Evolutionary conservation across 2,329 filamentous ascomycete genomes (phyloP).

Genomic region (Pseudogymnoascus sp.): DNA sequence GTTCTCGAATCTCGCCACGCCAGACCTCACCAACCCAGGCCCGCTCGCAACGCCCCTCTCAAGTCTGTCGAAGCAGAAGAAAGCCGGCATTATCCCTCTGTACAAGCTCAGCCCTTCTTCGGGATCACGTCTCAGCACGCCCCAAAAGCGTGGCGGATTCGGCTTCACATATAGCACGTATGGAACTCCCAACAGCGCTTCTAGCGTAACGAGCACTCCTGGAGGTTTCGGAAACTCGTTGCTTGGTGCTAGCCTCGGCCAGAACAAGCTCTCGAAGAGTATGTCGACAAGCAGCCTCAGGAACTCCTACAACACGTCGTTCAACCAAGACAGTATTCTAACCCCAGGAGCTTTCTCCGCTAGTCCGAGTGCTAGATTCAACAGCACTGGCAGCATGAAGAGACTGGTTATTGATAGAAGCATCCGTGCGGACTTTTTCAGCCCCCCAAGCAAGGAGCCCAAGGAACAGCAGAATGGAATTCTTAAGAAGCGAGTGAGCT

Average conservation of each 20-base stretch:
- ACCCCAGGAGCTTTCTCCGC: slow-evolving; percentile 78
- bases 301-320: slow-evolving; percentile 70
- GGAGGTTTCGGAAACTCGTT: slow-evolving; percentile 60
- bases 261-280: slow-evolving; percentile 73
- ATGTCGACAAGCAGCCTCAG: slow-evolving; percentile 81
- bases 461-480: slow-evolving; percentile 37
- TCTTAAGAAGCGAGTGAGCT: slow-evolving; percentile 82
- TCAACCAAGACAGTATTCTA: slow-evolving; percentile 80
- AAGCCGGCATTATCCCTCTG: slow-evolving; percentile 72
- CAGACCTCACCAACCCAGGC: slow-evolving; percentile 64
- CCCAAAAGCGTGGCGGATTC: slow-evolving; percentile 77
- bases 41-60: slow-evolving; percentile 86
- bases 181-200: slow-evolving; percentile 67
- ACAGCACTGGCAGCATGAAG: slow-evolving; percentile 69
- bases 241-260: slow-evolving; percentile 47
- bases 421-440: slow-evolving; percentile 66
- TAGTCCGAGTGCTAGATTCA: slow-evolving; percentile 55
- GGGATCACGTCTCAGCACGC: slow-evolving; percentile 71
- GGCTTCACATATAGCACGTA: slow-evolving; percentile 93
- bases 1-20: slow-evolving; percentile 64
- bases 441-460: slow-evolving; percentile 48
- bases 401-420: slow-evolving; percentile 88
- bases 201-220: slow-evolving; percentile 61
- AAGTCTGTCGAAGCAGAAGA: slow-evolving; percentile 63
- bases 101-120: slow-evolving; percentile 81